Evolutionary conservation across 129 eudicot species (phyloP).

Genomic region (Cynara cardunculus): DNA sequence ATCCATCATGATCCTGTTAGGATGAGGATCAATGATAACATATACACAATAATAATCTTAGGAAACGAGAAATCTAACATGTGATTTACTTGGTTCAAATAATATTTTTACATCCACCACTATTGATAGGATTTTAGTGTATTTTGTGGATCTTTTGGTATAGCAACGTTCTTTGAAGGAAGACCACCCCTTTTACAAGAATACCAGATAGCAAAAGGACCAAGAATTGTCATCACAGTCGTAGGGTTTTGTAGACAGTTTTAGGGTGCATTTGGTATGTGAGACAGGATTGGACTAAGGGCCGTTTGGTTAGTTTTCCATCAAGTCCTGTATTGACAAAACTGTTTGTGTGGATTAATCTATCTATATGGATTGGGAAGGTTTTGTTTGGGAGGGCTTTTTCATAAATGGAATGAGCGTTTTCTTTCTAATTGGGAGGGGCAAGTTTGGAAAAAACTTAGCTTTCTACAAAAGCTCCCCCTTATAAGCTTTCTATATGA

Average conservation of each 20-base stretch:
- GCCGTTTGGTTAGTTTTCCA: no score
- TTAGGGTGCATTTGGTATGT: background rate
- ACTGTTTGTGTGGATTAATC: no score
- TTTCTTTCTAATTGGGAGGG: no score
- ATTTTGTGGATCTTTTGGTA: background rate
- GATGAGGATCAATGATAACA: background rate
- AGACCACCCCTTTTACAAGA: background rate
- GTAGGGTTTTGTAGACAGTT: background rate
- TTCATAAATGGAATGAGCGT: no score
- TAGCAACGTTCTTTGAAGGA: background rate
- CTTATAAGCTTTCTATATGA: no score
- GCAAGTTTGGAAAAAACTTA: no score
- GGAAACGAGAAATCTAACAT: background rate
- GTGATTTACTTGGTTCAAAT: background rate
- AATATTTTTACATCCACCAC: background rate
- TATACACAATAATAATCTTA: background rate
- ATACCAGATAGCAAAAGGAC: background rate
- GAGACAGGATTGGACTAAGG: no score
- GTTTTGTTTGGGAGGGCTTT: no score
- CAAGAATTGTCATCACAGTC: background rate
- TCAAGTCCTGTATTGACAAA: no score
- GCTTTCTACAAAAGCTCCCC: no score
- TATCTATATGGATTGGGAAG: no score
- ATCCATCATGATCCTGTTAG: background rate
- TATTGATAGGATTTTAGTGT: background rate